Conservation (phyloP, 768 basidiomycete species). For the Hebeloma cylindrosporum region DNA sequence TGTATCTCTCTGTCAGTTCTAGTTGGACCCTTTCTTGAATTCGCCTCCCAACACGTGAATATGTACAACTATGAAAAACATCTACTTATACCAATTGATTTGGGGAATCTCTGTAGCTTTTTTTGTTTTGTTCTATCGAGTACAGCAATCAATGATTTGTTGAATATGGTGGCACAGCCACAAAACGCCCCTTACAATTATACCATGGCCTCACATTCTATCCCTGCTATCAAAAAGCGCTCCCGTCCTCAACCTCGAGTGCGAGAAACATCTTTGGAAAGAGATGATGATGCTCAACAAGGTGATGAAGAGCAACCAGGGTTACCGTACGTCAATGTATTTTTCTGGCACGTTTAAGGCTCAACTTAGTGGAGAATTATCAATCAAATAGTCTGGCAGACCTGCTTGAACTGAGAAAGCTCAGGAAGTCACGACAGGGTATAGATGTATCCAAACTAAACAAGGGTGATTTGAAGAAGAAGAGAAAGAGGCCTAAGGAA, state of each 20-base stretch:
- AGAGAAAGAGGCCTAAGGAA: slow-evolving; percentile 58
- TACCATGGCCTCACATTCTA: neutral
- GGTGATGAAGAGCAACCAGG: slow-evolving; percentile 46
- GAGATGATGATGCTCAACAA: slow-evolving; percentile 36
- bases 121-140: slow-evolving; percentile 1
- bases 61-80: slow-evolving; percentile 12
- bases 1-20: too few species aligned
- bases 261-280: slow-evolving; percentile 49
- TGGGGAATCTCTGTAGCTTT: slow-evolving; percentile 11
- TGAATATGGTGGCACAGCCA: slow-evolving; percentile 15
- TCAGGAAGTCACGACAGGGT: slow-evolving; percentile 71
- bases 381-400: slow-evolving; percentile 63
- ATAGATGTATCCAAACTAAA: slow-evolving; percentile 86
- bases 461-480: slow-evolving; percentile 79
- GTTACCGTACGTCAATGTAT: slow-evolving; percentile 46
- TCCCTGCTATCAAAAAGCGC: slow-evolving; percentile 71
- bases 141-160: neutral
- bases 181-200: neutral
- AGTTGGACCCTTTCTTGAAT: slow-evolving; percentile 12
- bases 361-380: slow-evolving; percentile 1
- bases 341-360: neutral
- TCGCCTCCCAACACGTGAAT: neutral
- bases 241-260: slow-evolving; percentile 60
- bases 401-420: slow-evolving; percentile 78
- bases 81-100: slow-evolving; percentile 18